phyloP scores from a whole-genome alignment of 768 basidiomycete genomes.

The Trametes maxima region DNA sequence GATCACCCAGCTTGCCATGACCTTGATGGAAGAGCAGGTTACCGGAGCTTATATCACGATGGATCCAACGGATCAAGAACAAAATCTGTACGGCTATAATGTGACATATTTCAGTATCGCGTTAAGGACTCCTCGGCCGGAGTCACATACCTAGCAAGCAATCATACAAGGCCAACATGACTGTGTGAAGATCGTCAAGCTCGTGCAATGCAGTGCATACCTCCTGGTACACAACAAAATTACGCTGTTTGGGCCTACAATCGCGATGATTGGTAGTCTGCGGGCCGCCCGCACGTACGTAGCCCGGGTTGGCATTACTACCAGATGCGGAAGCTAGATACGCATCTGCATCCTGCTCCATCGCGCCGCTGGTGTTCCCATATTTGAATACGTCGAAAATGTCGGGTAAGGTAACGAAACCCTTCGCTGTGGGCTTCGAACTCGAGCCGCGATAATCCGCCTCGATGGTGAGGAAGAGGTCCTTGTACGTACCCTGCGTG shows the following conservation, averaged over 20 bases:
- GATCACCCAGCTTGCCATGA: background rate
- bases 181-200: conserved; percentile 4
- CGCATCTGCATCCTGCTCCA: no score
- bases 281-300: background rate
- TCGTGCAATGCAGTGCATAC: conserved; percentile 9
- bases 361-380: no score
- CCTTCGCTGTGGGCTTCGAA: background rate
- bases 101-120: background rate
- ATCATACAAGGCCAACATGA: conserved; percentile 1
- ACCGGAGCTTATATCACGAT: conserved; percentile 3
- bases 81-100: conserved; percentile 1
- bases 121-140: background rate
- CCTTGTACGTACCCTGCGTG: conserved; percentile 3
- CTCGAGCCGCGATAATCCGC: background rate
- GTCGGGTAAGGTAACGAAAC: background rate
- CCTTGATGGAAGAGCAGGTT: background rate
- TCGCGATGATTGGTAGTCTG: background rate
- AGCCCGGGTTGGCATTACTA: background rate
- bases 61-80: background rate
- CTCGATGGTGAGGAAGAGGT: conserved; percentile 8
- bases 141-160: background rate
- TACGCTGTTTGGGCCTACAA: conserved; percentile 6
- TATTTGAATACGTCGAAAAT: no score
- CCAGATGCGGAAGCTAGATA: background rate
- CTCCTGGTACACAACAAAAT: conserved; percentile 6